phyloP scores from a whole-genome alignment of 2,329 filamentous ascomycete species.

The Aulographum hederae region DNA sequence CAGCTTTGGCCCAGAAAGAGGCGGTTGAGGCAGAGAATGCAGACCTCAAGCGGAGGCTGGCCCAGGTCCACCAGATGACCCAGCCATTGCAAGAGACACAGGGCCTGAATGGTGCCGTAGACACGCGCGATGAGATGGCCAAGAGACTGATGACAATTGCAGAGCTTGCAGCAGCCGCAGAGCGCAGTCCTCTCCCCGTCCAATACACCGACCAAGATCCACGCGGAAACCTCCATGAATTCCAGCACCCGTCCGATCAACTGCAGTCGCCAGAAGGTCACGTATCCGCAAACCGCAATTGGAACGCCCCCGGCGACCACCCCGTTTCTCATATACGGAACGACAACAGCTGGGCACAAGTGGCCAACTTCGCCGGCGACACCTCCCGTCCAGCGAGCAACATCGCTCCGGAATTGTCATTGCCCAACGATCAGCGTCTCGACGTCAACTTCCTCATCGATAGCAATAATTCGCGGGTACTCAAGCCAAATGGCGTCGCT shows the following conservation, averaged over 20 bases:
- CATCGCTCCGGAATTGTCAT: constrained; percentile 16
- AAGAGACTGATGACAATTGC: too few relatives aligned
- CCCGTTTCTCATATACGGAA: background rate
- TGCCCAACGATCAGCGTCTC: constrained; percentile 35
- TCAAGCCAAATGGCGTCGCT: constrained; percentile 29
- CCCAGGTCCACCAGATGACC: constrained; percentile 44
- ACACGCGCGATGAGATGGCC: constrained; percentile 4
- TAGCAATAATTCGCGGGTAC: constrained; percentile 34
- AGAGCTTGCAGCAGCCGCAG: constrained; percentile 30
- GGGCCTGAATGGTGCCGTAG: constrained; percentile 23
- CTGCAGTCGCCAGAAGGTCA: background rate
- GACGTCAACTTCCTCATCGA: constrained; percentile 59
- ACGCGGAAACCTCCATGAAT: background rate
- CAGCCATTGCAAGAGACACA: constrained; percentile 34
- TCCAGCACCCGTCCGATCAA: background rate
- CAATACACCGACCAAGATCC: constrained; percentile 6
- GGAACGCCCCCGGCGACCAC: background rate
- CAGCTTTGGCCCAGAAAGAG: constrained; percentile 57
- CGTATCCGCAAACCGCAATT: background rate
- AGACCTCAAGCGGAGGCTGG: constrained; percentile 53
- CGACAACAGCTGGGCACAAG: background rate
- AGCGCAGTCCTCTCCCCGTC: constrained; percentile 24
- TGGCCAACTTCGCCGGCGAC: background rate
- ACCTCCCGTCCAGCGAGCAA: background rate
- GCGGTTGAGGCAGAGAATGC: constrained; percentile 61